Conservation (phyloP, 2,329 filamentous ascomycete species). For the Fusarium pseudoanthophilum region DNA sequence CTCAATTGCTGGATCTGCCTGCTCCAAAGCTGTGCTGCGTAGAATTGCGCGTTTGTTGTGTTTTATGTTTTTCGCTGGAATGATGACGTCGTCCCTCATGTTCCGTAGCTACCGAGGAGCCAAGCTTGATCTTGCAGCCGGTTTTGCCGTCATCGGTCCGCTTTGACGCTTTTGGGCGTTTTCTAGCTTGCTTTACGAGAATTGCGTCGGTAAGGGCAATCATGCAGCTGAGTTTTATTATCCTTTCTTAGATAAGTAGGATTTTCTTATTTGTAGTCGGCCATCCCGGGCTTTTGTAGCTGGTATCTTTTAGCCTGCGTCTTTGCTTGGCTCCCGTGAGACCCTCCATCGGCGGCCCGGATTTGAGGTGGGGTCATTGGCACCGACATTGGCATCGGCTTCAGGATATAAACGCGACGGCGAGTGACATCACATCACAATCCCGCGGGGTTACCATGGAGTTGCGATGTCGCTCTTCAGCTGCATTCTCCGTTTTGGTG, state of each 20-base stretch:
- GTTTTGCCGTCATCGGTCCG: constrained; percentile 30
- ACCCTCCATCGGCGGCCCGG: constrained; percentile 13
- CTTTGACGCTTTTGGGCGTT: constrained; percentile 21
- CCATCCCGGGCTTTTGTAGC: background rate
- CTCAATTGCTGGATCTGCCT: constrained; percentile 2
- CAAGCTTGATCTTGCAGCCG: constrained; percentile 18
- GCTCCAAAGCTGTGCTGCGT: background rate
- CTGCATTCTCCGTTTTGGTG: background rate
- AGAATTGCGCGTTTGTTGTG: constrained; percentile 7
- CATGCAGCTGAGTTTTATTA: background rate
- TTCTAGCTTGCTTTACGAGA: constrained; percentile 1
- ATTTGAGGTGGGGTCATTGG: constrained; percentile 9
- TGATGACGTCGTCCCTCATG: constrained; percentile 27
- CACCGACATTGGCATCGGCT: constrained; percentile 10
- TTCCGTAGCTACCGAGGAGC: constrained; percentile 26
- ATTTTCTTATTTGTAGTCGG: constrained; percentile 2
- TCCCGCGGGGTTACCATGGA: background rate
- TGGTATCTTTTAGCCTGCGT: background rate
- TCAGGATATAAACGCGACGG: background rate
- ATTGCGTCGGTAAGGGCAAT: background rate
- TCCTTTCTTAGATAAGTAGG: background rate
- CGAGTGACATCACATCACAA: constrained; percentile 20
- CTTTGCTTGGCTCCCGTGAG: constrained; percentile 11
- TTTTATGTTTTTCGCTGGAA: constrained; percentile 24
- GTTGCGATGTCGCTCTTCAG: background rate